Evolutionary conservation across 345 rosid genomes (phyloP), one percentile per base, ranked within the genome.

Genomic region (Populus simonii): DNA sequence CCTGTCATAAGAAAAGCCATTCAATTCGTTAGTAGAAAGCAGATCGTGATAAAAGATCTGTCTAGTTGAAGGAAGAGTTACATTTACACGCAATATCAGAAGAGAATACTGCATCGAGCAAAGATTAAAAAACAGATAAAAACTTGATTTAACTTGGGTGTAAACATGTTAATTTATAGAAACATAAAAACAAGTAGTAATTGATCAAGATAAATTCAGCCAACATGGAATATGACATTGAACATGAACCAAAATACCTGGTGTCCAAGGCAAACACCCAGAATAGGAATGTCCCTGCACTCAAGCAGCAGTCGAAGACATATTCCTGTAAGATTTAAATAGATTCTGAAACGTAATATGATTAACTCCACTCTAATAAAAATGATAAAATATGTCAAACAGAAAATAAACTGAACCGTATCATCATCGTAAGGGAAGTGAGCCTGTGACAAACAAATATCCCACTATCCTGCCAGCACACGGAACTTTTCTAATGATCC

Each of bases 251-350:
- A 25, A 43, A 74, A 59, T 87, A 95, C 98, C 98, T 93, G 98
- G 86, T 95, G 98, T 61, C 99, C 99, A 68, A 95, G 94, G 78
- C 99, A 95, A 85, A 93, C 89, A 12, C 97, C 99, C 72, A 96
- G 83, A 86, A 93, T 88, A 74, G 98, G 99, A 72, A 96, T 87
- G 84, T 93, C 94, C 83, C 84, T 73, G 86, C 98, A 93, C 75
- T 93, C 92, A 53, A 83, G 87, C 86, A 95, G 87, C 85, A 95
- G 84, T 75, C 76, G 93, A 83, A 90, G 93, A 86, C 99, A 95
- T 76, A 93, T 85, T 77, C 99, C 98, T 95, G 89, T 43, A 84
- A 82, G 76, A 84, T 77, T 78, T 80, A 82, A 78, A 70, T 71
- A 53, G 63, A 78, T 76, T 78, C 55, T 53, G 20, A 77, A 80